Percentiles rank a stretch among this genome's conserved stretches.
Conservation (phyloP, 75 land plant species). For the Cryptomeria japonica region DNA sequence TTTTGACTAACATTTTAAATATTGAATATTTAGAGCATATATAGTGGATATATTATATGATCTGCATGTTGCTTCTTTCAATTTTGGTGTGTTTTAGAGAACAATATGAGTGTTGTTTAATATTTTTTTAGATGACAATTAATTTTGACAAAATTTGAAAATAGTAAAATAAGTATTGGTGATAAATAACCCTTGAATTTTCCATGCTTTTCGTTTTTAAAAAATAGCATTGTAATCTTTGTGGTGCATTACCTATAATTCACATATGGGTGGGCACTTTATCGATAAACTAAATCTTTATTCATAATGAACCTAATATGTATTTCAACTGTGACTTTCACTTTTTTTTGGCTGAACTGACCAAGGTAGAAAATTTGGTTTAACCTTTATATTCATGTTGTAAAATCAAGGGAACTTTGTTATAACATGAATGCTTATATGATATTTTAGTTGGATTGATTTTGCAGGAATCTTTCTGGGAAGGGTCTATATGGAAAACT, state of each 20-base stretch:
- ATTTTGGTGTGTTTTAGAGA: not conserved
- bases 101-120: not conserved
- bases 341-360: not conserved
- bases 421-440: not conserved
- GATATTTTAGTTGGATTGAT: not conserved
- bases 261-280: not conserved
- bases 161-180: not conserved
- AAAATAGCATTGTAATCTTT: not conserved
- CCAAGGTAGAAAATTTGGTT: not conserved
- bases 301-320: not conserved
- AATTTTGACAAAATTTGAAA: no score
- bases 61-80: not conserved
- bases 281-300: not conserved
- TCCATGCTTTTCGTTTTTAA: not conserved
- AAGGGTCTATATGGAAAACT: not conserved
- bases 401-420: not conserved
- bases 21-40: not conserved
- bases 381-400: not conserved
- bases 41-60: not conserved
- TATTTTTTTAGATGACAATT: not conserved
- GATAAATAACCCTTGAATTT: not conserved
- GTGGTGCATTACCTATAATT: not conserved
- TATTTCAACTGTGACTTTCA: not conserved
- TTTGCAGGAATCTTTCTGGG: conserved; percentile 9
- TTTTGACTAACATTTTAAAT: not conserved